Evolutionary conservation across 352 stramenopile species (phyloP).

Genomic region (Pythium sukuiense): DNA sequence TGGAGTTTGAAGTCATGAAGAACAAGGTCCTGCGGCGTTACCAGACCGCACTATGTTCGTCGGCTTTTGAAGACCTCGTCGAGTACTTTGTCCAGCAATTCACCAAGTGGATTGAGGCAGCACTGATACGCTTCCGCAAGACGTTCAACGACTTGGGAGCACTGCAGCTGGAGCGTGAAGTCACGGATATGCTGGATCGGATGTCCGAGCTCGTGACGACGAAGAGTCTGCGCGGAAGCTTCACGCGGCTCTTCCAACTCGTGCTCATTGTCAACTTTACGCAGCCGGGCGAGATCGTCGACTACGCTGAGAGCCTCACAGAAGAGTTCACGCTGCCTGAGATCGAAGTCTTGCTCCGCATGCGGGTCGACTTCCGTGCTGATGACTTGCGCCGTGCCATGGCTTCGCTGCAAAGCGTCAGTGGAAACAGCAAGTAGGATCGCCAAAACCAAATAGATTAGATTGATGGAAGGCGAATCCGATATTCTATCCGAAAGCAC

Average conservation of each 20-base stretch:
- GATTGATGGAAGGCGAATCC: background rate
- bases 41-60: constrained; percentile 46
- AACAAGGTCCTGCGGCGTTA: constrained; percentile 68
- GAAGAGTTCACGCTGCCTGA: constrained; percentile 46
- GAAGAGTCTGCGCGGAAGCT: constrained; percentile 59
- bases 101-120: constrained; percentile 53
- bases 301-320: constrained; percentile 58
- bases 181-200: constrained; percentile 58
- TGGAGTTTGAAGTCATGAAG: constrained; percentile 71
- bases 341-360: constrained; percentile 55
- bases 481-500: constrained; percentile 46
- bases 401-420: constrained; percentile 1
- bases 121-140: constrained; percentile 55
- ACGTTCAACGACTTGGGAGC: constrained; percentile 78
- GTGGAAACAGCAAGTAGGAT: constrained; percentile 1
- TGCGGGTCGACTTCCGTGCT: constrained; percentile 72
- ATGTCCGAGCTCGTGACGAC: constrained; percentile 51
- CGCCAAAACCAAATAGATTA: constrained; percentile 2
- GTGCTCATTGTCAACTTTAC: constrained; percentile 82
- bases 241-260: constrained; percentile 78
- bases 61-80: constrained; percentile 72
- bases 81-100: constrained; percentile 60
- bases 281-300: constrained; percentile 65
- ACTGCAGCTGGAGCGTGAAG: constrained; percentile 75
- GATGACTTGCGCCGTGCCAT: constrained; percentile 50